phyloP scores from a whole-genome alignment of 306 rosid species.

The Cicer judaicum region DNA sequence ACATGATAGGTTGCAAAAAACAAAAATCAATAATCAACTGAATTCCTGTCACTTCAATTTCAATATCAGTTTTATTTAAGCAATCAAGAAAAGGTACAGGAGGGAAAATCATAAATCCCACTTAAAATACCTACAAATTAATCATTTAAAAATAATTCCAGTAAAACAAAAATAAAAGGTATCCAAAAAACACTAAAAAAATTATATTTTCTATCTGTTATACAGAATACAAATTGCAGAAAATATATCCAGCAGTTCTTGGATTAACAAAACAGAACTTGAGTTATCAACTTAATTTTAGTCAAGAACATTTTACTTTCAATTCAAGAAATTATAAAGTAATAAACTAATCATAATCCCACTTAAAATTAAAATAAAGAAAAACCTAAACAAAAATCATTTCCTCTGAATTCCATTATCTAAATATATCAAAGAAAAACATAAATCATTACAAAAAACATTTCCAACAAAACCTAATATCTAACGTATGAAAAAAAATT shows the following conservation, averaged over 20 bases:
- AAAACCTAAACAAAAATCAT: constrained; percentile 24
- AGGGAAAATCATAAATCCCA: neutral
- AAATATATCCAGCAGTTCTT: neutral
- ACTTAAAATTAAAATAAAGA: neutral
- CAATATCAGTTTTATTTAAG: constrained; percentile 15
- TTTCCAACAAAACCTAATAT: constrained; percentile 14
- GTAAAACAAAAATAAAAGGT: neutral
- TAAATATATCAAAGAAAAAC: neutral
- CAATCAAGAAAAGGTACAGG: neutral
- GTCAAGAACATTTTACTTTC: neutral
- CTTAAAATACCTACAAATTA: constrained; percentile 1
- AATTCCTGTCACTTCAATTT: neutral
- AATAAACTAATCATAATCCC: neutral
- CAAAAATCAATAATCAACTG: neutral
- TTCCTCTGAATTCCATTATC: constrained; percentile 14
- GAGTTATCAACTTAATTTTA: neutral
- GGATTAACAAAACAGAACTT: neutral
- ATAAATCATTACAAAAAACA: neutral
- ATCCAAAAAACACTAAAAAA: neutral
- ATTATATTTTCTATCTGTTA: neutral
- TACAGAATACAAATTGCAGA: neutral
- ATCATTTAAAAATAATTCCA: neutral
- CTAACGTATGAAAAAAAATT: neutral
- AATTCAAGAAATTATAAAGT: neutral
- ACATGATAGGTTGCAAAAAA: neutral